Evolutionary conservation across 805 yeast species (phyloP).

Genomic region (Jamesozyma spencerorum): DNA sequence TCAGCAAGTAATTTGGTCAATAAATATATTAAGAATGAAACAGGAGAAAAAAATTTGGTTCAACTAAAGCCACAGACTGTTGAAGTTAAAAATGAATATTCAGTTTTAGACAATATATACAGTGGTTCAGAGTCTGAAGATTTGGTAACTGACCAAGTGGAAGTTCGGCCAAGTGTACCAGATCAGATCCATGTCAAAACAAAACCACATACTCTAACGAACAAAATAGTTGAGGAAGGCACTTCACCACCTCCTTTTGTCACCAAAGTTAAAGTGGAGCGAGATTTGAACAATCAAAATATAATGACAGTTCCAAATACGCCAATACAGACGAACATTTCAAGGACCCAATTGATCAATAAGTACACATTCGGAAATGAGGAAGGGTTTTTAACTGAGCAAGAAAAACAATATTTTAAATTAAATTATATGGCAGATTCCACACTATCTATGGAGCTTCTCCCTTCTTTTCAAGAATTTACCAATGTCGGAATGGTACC

Average conservation of each 20-base stretch:
- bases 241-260: too few species aligned
- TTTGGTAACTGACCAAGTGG: too few species aligned
- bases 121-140: background rate
- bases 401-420: constrained; percentile 18
- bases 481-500: constrained; percentile 10
- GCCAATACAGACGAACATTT: background rate
- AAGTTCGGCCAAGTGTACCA: too few species aligned
- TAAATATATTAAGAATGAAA: constrained; percentile 11
- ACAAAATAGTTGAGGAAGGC: too few species aligned
- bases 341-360: background rate
- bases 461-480: constrained; percentile 13
- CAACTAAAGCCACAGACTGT: background rate
- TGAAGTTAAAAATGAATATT: background rate
- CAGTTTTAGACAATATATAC: constrained; percentile 2
- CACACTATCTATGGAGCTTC: constrained; percentile 18
- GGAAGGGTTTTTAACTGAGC: constrained; percentile 12
- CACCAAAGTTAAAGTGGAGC: too few species aligned
- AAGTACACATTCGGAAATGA: constrained; percentile 1
- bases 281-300: too few species aligned
- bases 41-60: background rate
- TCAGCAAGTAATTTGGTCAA: constrained; percentile 42
- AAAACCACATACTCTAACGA: too few species aligned
- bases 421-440: constrained; percentile 16
- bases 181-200: too few species aligned
- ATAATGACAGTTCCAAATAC: too few species aligned